A percentile compares a stretch with the other conserved stretches of the same genome.
phyloP scores from a whole-genome alignment of 2,329 filamentous ascomycete species.

The Calonectria naviculata region DNA sequence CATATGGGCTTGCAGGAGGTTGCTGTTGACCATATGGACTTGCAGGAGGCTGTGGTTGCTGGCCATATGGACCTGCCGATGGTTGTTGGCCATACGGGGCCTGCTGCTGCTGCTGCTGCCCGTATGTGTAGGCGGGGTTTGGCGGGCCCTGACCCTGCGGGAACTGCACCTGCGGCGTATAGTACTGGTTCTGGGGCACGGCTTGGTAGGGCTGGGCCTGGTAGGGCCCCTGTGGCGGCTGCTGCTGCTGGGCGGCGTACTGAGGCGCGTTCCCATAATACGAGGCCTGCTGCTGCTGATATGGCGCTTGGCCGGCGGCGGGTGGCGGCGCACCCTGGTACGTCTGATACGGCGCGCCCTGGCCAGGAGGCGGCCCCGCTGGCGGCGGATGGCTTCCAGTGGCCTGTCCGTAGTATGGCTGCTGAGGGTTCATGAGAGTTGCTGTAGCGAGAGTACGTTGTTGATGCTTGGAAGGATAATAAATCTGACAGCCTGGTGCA shows the following conservation, averaged over 20 bases:
- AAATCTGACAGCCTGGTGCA: background rate
- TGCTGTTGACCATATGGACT: slow-evolving; percentile 27
- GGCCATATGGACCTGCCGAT: slow-evolving; percentile 15
- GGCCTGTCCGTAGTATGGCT: slow-evolving; percentile 35
- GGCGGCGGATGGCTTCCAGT: slow-evolving; percentile 4
- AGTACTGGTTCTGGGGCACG: slow-evolving; percentile 13
- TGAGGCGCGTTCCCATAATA: slow-evolving; percentile 21
- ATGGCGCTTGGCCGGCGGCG: slow-evolving; percentile 23
- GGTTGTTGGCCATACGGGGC: slow-evolving; percentile 27
- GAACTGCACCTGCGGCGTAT: slow-evolving; percentile 5
- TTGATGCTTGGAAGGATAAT: too few species aligned
- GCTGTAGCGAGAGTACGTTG: background rate
- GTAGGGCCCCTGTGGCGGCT: slow-evolving; percentile 17
- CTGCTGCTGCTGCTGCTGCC: background rate
- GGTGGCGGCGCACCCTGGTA: slow-evolving; percentile 18
- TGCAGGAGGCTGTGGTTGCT: slow-evolving; percentile 20
- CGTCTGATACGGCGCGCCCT: slow-evolving; percentile 19
- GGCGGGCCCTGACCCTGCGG: background rate
- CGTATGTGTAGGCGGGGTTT: background rate
- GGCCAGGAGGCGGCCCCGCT: slow-evolving; percentile 14
- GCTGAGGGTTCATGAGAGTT: slow-evolving; percentile 24
- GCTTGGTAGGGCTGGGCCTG: slow-evolving; percentile 9
- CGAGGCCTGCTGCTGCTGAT: slow-evolving; percentile 24
- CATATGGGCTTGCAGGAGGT: slow-evolving; percentile 19
- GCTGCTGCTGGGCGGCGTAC: slow-evolving; percentile 14